Conservation (phyloP, 345 rosid genomes). For the Psidium guajava region DNA sequence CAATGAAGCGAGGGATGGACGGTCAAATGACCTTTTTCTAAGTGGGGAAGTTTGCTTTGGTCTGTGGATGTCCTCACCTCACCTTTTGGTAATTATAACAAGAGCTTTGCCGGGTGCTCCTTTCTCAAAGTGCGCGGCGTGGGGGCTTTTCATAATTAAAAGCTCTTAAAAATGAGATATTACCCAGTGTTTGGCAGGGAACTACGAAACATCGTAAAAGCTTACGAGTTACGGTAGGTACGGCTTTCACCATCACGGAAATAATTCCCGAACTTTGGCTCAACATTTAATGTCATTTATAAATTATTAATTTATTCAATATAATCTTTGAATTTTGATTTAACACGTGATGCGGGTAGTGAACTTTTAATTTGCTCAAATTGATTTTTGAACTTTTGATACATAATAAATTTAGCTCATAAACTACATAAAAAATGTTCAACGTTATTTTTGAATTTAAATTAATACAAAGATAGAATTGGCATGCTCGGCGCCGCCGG, state of each 20-base stretch:
- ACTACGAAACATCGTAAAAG: neutral
- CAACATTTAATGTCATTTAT: too few relatives aligned
- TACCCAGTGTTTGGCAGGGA: neutral
- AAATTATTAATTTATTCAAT: too few relatives aligned
- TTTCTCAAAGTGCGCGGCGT: neutral
- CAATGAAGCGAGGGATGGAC: constrained; percentile 24
- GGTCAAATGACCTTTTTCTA: neutral
- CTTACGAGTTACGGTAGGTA: neutral
- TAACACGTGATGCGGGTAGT: too few relatives aligned
- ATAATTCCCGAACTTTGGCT: too few relatives aligned
- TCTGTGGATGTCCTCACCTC: neutral
- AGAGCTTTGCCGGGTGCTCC: neutral
- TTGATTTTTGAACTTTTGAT: too few relatives aligned
- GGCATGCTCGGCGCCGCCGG: constrained; percentile 43
- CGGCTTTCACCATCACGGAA: neutral
- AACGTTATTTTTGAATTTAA: neutral
- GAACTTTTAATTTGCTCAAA: too few relatives aligned
- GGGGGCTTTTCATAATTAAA: neutral
- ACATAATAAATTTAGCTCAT: too few relatives aligned
- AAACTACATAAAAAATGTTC: too few relatives aligned
- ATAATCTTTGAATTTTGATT: too few relatives aligned
- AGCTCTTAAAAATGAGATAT: neutral
- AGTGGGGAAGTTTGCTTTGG: constrained; percentile 6
- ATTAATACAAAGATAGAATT: constrained; percentile 35
- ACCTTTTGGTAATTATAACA: neutral